Conservation (phyloP, 148 eudicot species). For the Cornus florida region DNA sequence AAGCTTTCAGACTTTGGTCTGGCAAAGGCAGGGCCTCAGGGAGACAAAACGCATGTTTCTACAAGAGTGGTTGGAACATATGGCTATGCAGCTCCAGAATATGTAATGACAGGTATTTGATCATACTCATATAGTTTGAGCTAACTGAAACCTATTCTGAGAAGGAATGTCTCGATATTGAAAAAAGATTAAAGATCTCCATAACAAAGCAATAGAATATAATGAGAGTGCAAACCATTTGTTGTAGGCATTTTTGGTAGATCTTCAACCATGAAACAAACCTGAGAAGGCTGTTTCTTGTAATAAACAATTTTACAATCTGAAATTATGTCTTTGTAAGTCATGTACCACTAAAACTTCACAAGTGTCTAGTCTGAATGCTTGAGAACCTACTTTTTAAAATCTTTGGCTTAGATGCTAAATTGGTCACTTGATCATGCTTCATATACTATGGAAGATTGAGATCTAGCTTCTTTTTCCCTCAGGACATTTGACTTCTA, state of each 20-base stretch:
- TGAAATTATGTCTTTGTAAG: not conserved
- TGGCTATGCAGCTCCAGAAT: slow-evolving; percentile 99
- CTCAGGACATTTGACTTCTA: slow-evolving; percentile 89
- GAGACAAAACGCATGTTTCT: slow-evolving; percentile 94
- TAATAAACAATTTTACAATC: not conserved
- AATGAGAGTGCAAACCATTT: not conserved
- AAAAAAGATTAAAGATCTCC: not conserved
- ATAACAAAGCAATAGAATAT: not conserved
- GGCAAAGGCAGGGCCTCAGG: slow-evolving; percentile 98
- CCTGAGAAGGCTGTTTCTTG: not conserved
- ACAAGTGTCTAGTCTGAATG: not conserved
- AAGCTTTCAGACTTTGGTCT: slow-evolving; percentile 97
- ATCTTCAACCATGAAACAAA: not conserved
- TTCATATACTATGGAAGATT: not conserved
- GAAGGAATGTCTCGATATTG: not conserved
- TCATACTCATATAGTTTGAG: not conserved
- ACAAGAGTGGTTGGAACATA: slow-evolving; percentile 95
- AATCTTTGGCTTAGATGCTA: no score
- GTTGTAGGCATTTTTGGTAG: not conserved
- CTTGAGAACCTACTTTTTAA: no score
- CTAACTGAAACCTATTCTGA: not conserved
- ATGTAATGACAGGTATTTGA: slow-evolving; percentile 89
- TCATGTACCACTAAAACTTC: not conserved
- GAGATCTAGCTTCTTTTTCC: slow-evolving; percentile 11
- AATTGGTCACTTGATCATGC: not conserved